Percentiles rank a stretch among this genome's conserved stretches.
Evolutionary conservation across 2,329 filamentous ascomycete genomes (phyloP).

Genomic region (Xylaria digitata): DNA sequence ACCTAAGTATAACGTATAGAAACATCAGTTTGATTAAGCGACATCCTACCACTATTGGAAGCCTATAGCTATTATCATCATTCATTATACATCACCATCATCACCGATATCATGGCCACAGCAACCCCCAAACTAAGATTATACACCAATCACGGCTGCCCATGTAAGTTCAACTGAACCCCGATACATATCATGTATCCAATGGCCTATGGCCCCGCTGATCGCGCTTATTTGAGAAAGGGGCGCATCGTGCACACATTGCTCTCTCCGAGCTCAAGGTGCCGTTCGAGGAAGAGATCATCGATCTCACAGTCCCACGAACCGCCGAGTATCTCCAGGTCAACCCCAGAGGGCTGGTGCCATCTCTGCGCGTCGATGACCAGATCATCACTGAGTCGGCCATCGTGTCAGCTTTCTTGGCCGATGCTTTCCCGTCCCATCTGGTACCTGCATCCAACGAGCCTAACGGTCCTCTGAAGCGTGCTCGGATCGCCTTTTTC

Average conservation of each 20-base stretch:
- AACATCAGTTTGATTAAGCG: no score
- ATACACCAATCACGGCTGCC: conserved; percentile 48
- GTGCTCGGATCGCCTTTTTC: conserved; percentile 78
- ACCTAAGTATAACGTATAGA: no score
- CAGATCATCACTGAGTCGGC: conserved; percentile 79
- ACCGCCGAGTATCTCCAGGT: conserved; percentile 79
- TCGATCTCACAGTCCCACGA: conserved; percentile 76
- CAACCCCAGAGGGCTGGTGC: conserved; percentile 84
- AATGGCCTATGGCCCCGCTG: conserved; percentile 6
- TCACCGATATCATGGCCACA: conserved; percentile 37
- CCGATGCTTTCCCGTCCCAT: conserved; percentile 75
- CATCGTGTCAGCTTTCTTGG: conserved; percentile 77
- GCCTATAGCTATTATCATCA: background rate
- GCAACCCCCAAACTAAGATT: conserved; percentile 44
- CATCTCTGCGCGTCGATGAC: conserved; percentile 72
- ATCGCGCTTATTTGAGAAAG: conserved; percentile 45
- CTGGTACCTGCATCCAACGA: conserved; percentile 68
- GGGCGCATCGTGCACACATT: conserved; percentile 81
- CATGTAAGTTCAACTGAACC: conserved; percentile 40
- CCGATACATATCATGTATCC: background rate
- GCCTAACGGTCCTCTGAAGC: conserved; percentile 66
- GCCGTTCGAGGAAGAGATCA: conserved; percentile 75
- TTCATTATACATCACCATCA: background rate
- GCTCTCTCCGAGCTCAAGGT: conserved; percentile 73
- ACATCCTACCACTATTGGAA: background rate